These are phyloP conservation scores for Magnusiomyces sp. DNA, from an alignment of 1,139 yeast genomes.

Conservation along the genomic window DNA sequence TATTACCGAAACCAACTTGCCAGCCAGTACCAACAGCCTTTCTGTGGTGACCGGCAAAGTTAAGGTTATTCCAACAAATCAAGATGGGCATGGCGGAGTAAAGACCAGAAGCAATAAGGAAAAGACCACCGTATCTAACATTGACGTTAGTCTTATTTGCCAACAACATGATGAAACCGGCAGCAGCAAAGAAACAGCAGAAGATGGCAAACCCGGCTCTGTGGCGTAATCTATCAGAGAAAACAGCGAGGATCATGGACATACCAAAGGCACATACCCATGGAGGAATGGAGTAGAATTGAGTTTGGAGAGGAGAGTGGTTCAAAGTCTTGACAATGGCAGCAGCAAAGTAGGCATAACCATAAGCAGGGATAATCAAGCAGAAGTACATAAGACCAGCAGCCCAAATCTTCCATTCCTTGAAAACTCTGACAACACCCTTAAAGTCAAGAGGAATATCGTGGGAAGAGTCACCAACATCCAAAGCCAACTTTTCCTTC, in stretches of 20 bases:
- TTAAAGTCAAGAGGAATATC: conserved; percentile 28
- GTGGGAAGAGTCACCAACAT: conserved; percentile 35
- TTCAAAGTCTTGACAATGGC: conserved; percentile 51
- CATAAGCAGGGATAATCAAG: conserved; percentile 57
- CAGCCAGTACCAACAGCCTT: conserved; percentile 67
- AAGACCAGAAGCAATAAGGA: conserved; percentile 55
- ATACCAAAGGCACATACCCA: conserved; percentile 59
- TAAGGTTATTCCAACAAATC: conserved; percentile 66
- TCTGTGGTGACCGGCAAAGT: conserved; percentile 62
- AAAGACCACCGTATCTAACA: conserved; percentile 62
- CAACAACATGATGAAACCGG: conserved; percentile 49
- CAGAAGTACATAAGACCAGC: conserved; percentile 57
- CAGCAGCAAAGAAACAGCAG: conserved; percentile 39
- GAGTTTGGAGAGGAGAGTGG: conserved; percentile 53
- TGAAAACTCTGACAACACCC: conserved; percentile 30
- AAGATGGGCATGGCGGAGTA: conserved; percentile 68
- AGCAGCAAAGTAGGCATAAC: conserved; percentile 65
- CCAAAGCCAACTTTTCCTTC: conserved; percentile 38
- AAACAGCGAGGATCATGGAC: conserved; percentile 40
- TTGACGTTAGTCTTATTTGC: conserved; percentile 26
- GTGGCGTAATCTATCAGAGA: conserved; percentile 37
- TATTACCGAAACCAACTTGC: conserved; percentile 75
- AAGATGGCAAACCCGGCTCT: conserved; percentile 44
- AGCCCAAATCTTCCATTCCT: conserved; percentile 42
- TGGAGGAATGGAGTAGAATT: conserved; percentile 62